Percentiles rank a stretch among this genome's conserved stretches.
Evolutionary conservation across 2,329 filamentous ascomycete species (phyloP).

Genomic region (Pseudodiploospora longispora): DNA sequence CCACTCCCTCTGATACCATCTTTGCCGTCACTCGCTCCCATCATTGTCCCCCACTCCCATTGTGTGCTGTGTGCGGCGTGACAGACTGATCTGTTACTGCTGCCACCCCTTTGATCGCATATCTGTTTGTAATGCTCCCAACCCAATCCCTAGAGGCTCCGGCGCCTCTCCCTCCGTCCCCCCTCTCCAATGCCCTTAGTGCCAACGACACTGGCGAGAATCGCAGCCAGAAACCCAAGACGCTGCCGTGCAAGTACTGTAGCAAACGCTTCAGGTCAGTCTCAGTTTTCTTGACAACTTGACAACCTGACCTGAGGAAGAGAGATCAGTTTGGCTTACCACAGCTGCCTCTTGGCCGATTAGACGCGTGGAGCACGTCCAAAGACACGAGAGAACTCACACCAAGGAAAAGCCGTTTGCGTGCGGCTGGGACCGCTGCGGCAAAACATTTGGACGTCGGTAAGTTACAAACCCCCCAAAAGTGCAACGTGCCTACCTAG

Average conservation of each 20-base stretch:
- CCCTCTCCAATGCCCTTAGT: slow-evolving; percentile 14
- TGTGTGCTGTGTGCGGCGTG: slow-evolving; percentile 3
- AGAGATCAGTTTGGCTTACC: too few species aligned
- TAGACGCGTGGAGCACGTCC: slow-evolving; percentile 57
- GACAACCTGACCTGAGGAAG: too few species aligned
- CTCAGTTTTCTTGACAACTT: neutral
- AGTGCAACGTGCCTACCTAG: neutral
- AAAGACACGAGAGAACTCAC: slow-evolving; percentile 56
- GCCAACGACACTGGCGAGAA: slow-evolving; percentile 40
- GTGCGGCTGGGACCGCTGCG: slow-evolving; percentile 51
- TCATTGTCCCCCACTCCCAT: slow-evolving; percentile 3
- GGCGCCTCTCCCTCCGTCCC: slow-evolving; percentile 21
- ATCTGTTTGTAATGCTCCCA: slow-evolving; percentile 39
- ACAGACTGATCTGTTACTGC: neutral
- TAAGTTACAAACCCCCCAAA: slow-evolving; percentile 31
- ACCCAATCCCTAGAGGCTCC: slow-evolving; percentile 44
- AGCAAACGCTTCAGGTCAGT: slow-evolving; percentile 54
- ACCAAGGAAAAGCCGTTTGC: slow-evolving; percentile 59
- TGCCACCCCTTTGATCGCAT: slow-evolving; percentile 10
- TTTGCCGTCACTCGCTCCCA: neutral
- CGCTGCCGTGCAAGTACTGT: slow-evolving; percentile 55
- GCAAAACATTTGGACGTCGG: slow-evolving; percentile 55
- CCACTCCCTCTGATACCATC: slow-evolving; percentile 2
- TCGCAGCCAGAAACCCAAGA: slow-evolving; percentile 53
- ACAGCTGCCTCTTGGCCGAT: too few species aligned